phyloP scores from a whole-genome alignment of 1,139 yeast genomes.

The Debaryomycetaceae sp. region DNA sequence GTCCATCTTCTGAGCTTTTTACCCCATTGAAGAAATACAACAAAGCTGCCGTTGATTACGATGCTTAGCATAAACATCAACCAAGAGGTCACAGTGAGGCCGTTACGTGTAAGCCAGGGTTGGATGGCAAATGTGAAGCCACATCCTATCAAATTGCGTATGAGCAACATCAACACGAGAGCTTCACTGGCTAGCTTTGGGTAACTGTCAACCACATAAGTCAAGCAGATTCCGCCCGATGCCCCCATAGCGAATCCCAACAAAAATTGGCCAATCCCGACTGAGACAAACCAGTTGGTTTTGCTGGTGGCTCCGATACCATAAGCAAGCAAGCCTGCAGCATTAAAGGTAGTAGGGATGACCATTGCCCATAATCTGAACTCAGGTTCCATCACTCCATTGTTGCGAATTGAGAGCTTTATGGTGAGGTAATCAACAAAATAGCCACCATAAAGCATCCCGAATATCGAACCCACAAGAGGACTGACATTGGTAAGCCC shows the following conservation, averaged over 20 bases:
- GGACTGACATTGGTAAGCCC: constrained; percentile 43
- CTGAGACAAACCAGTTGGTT: constrained; percentile 48
- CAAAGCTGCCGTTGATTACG: constrained; percentile 37
- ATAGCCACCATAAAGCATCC: constrained; percentile 40
- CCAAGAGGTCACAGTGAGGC: constrained; percentile 38
- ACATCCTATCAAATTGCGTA: constrained; percentile 45
- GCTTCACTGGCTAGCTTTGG: constrained; percentile 53
- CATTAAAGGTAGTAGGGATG: constrained; percentile 34
- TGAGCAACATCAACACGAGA: constrained; percentile 46
- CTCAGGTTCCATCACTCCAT: constrained; percentile 40
- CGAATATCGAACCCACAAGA: constrained; percentile 35
- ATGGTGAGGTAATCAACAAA: constrained; percentile 39
- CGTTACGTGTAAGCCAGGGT: constrained; percentile 42
- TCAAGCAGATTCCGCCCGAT: constrained; percentile 51
- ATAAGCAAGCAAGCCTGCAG: constrained; percentile 35
- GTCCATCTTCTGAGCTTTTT: constrained; percentile 30
- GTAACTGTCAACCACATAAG: constrained; percentile 56
- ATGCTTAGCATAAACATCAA: constrained; percentile 43
- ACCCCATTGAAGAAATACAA: constrained; percentile 36
- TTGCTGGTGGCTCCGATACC: constrained; percentile 29
- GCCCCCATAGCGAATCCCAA: constrained; percentile 58
- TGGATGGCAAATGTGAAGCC: constrained; percentile 44
- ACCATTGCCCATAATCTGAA: constrained; percentile 37
- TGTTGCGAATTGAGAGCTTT: constrained; percentile 29
- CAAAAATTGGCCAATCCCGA: constrained; percentile 47